Base-by-base conservation (phyloP, 306 rosid genomes). In the Vicia faba region DNA sequence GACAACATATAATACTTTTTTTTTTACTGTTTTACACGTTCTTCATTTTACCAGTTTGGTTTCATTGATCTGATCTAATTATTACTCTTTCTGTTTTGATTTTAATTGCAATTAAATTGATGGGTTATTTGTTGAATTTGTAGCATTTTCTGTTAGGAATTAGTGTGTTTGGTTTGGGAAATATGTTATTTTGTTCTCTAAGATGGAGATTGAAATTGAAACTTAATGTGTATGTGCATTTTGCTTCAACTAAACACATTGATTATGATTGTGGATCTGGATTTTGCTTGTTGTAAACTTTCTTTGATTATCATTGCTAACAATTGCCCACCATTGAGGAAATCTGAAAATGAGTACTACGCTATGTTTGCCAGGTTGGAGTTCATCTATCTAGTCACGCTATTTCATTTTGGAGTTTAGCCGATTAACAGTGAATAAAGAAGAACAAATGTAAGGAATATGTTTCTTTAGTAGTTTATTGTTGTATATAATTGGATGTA, bases 321-420 rank as follows among this genome's bases (percentile, higher is more conserved):
- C 84, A 89, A 90, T 57, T 90, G 96, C 72, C 96, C 96, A 18
- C 95, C 96, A 4, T 83, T 90, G 57, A 74, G 95, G 71, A 90
- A 90, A 69, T 90, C 96, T 0, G 95, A 90, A 70, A 90, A 87
- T 0, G 96, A 90, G 60, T 90, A 90, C 61, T 85, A 90, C 23
- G 95, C 96, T 0, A 90, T 89, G 96, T 80, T 89, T 80, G 92
- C 92, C 86, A 89, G 73, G 86, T 86, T 75, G 96, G 96, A 72
- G 96, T 88, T 70, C 96, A 86, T 53, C 26, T 7, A 38, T 25
- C 69, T 25, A 12, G 38, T 5, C 15, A 31, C n/a, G n/a, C n/a
- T n/a, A 4, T 12, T 8, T 44, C 6, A 2, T 58, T 3, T 64
- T 31, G 2, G 6, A 51, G 5, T 4, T 14, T 8, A n/a, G 31